phyloP scores from a whole-genome alignment of 495 filamentous ascomycete species.

The Lophiotrema nucula region DNA sequence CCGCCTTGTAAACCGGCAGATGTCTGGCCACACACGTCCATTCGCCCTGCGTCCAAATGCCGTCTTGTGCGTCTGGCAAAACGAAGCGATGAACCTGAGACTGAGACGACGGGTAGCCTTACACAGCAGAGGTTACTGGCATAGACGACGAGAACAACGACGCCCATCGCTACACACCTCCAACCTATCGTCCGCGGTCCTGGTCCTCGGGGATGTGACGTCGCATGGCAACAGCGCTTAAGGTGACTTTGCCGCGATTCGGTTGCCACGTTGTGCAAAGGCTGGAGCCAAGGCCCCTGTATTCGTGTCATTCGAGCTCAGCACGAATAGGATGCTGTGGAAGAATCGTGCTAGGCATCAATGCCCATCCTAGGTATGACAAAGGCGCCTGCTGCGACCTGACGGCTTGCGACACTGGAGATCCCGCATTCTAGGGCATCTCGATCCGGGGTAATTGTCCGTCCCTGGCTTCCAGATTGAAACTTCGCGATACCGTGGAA shows the following conservation, averaged over 20 bases:
- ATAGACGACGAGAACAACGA: neutral
- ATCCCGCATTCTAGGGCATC: neutral
- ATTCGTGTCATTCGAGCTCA: conserved; percentile 7
- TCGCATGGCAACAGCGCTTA: conserved; percentile 23
- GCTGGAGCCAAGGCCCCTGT: conserved; percentile 13
- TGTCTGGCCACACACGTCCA: conserved; percentile 5
- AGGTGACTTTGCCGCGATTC: conserved; percentile 17
- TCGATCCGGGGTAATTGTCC: conserved; percentile 11
- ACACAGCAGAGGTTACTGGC: neutral
- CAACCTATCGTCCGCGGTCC: conserved; percentile 4
- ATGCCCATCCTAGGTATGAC: conserved; percentile 2
- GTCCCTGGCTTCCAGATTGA: conserved; percentile 5
- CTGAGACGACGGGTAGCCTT: conserved; percentile 1
- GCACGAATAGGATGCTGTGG: conserved; percentile 16
- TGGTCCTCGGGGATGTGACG: conserved; percentile 22
- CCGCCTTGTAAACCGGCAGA: conserved; percentile 19
- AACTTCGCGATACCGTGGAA: conserved; percentile 13
- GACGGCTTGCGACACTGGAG: neutral
- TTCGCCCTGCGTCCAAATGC: conserved; percentile 11
- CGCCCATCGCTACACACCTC: neutral
- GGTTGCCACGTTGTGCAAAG: too few species aligned
- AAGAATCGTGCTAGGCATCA: conserved; percentile 6
- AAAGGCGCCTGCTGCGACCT: neutral
- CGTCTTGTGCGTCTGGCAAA: neutral
- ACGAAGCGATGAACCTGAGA: neutral